phyloP scores from a whole-genome alignment of 805 yeast species.

The Wickerhamiella spandovensis region DNA sequence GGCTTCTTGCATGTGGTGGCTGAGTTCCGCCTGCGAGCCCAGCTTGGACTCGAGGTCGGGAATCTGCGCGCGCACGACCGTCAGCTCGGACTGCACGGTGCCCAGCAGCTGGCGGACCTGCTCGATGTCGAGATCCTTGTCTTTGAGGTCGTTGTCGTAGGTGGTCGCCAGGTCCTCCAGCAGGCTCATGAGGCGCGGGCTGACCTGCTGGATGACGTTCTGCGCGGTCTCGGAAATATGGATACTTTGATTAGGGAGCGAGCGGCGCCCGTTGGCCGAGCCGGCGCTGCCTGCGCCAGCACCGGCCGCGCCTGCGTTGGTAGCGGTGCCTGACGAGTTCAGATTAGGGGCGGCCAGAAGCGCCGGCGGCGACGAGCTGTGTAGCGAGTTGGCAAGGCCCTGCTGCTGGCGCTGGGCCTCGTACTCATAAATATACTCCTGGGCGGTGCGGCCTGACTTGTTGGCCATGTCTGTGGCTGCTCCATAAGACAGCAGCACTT shows the following conservation, averaged over 20 bases:
- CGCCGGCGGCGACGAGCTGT: constrained; percentile 17
- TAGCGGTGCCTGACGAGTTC: background rate
- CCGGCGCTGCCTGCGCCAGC: background rate
- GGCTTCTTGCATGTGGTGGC: constrained; percentile 15
- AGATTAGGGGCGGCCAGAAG: background rate
- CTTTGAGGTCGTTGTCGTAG: constrained; percentile 42
- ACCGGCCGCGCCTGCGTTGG: background rate
- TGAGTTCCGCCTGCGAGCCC: constrained; percentile 21
- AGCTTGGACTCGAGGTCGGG: constrained; percentile 20
- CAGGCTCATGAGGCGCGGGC: constrained; percentile 7
- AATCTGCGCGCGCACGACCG: constrained; percentile 24
- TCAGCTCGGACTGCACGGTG: constrained; percentile 30
- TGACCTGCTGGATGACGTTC: background rate
- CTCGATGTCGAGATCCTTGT: constrained; percentile 39
- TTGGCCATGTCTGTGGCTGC: constrained; percentile 35
- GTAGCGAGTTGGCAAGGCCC: background rate
- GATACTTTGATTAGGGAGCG: background rate
- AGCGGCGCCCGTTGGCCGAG: background rate
- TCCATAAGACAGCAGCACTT: constrained; percentile 33
- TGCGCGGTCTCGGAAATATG: background rate
- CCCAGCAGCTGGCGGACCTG: constrained; percentile 34
- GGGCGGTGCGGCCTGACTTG: constrained; percentile 28
- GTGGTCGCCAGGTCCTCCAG: constrained; percentile 30
- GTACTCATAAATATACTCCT: constrained; percentile 25
- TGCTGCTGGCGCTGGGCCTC: constrained; percentile 16